Percentiles rank a stretch among this genome's conserved stretches.
Evolutionary conservation across 176 grass and related monocot species (phyloP).

Genomic region (Bonia amplexicaulis): DNA sequence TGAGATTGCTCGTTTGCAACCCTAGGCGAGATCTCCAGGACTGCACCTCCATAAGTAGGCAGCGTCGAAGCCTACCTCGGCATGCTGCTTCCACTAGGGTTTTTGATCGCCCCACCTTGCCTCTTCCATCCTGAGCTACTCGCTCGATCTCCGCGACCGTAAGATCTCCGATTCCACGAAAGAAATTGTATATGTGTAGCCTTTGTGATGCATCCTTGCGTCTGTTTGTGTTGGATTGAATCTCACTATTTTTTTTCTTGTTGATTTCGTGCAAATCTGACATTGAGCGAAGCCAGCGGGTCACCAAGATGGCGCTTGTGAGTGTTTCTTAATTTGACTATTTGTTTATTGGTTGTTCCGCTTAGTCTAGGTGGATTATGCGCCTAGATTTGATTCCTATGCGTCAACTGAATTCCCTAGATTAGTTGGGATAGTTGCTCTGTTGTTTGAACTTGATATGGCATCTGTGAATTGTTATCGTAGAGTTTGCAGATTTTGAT

Average conservation of each 20-base stretch:
- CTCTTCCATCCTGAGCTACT: background rate
- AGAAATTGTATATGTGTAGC: background rate
- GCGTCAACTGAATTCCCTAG: background rate
- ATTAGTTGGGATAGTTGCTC: background rate
- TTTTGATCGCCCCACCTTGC: background rate
- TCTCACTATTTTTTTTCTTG: background rate
- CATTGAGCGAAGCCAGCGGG: background rate
- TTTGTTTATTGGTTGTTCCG: background rate
- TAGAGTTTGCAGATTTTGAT: background rate
- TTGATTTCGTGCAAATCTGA: slow-evolving; percentile 7
- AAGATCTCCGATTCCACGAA: background rate
- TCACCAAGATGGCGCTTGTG: slow-evolving; percentile 29
- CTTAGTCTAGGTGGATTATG: background rate
- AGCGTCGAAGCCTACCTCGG: background rate
- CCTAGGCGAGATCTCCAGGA: background rate
- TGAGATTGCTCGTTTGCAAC: background rate
- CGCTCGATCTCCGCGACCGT: background rate
- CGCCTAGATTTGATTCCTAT: background rate
- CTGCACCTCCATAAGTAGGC: background rate
- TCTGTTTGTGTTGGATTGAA: background rate
- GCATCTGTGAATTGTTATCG: background rate
- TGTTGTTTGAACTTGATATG: background rate
- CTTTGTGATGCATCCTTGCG: too few species aligned
- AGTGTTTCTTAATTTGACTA: background rate
- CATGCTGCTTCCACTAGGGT: too few species aligned